A percentile compares a stretch with the other conserved stretches of the same genome.
These are phyloP conservation scores for Colletotrichum sp. DNA, from an alignment of 2,329 filamentous ascomycete genomes.

Conservation along the genomic window DNA sequence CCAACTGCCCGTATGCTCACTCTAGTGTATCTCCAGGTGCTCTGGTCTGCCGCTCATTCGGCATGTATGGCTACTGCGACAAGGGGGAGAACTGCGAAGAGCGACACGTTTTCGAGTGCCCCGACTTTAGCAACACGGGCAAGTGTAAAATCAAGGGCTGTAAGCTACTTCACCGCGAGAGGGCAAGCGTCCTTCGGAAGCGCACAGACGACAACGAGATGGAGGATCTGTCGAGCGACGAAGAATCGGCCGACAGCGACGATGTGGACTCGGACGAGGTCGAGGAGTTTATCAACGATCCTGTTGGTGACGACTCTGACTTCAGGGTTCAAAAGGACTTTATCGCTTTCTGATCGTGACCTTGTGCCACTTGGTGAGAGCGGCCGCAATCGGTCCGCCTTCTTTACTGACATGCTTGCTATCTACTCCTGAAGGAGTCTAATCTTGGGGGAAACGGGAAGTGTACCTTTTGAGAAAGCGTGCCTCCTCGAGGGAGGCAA, in stretches of 20 bases:
- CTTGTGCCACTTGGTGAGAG: constrained; percentile 6
- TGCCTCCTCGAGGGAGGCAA: not conserved
- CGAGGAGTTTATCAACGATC: constrained; percentile 66
- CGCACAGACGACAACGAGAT: constrained; percentile 59
- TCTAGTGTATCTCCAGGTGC: constrained; percentile 78
- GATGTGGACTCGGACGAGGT: constrained; percentile 81
- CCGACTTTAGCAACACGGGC: constrained; percentile 92
- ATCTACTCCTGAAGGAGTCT: constrained; percentile 5
- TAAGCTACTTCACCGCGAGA: constrained; percentile 85
- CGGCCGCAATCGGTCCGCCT: not conserved
- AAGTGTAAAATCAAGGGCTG: constrained; percentile 82
- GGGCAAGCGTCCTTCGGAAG: constrained; percentile 80
- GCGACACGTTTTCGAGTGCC: constrained; percentile 91
- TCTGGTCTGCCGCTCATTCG: constrained; percentile 84
- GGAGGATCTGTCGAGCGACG: constrained; percentile 80
- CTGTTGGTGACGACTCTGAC: constrained; percentile 59
- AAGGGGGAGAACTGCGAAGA: constrained; percentile 79
- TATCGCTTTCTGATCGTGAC: constrained; percentile 46
- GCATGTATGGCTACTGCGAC: constrained; percentile 85
- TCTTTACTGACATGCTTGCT: constrained; percentile 21
- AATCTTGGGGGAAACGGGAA: not conserved
- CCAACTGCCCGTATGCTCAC: constrained; percentile 87
- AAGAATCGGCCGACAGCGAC: constrained; percentile 74
- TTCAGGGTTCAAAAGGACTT: constrained; percentile 66
- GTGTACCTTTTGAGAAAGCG: not conserved